phyloP scores from a whole-genome alignment of 257 asterid species.

The Osmanthus fragrans region DNA sequence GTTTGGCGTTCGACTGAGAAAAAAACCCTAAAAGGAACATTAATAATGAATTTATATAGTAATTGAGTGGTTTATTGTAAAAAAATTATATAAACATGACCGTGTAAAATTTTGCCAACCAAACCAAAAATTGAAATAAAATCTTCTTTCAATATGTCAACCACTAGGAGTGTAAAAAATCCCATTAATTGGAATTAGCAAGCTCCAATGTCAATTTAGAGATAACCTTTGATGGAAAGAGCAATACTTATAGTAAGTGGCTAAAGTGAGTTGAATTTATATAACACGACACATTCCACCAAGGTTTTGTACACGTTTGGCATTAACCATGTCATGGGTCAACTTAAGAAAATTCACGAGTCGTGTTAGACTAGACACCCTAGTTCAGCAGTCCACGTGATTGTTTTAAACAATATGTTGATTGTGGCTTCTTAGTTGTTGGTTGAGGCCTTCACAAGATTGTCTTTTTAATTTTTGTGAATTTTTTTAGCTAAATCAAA shows the following conservation, averaged over 20 bases:
- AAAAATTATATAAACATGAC: neutral
- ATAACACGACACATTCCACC: neutral
- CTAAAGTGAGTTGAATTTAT: neutral
- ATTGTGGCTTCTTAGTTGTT: too few species aligned
- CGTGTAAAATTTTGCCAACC: neutral
- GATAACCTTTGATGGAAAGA: neutral
- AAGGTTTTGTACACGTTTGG: neutral
- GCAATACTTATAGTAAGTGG: too few species aligned
- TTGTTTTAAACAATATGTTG: neutral
- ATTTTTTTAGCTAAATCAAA: too few species aligned
- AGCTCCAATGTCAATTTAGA: neutral
- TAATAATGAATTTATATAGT: neutral
- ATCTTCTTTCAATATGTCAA: too few species aligned
- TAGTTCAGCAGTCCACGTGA: neutral
- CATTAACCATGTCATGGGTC: neutral
- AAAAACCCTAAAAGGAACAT: too few species aligned
- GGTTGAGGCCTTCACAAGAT: too few species aligned
- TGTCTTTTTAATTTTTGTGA: too few species aligned
- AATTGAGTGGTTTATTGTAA: too few species aligned
- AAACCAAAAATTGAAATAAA: too few species aligned
- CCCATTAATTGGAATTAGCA: neutral
- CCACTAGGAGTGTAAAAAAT: too few species aligned
- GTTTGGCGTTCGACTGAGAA: too few species aligned
- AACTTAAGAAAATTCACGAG: neutral
- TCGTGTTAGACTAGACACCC: neutral